Evolutionary conservation across 352 stramenopile genomes (phyloP).

Genomic region (Pythium dissotocum): DNA sequence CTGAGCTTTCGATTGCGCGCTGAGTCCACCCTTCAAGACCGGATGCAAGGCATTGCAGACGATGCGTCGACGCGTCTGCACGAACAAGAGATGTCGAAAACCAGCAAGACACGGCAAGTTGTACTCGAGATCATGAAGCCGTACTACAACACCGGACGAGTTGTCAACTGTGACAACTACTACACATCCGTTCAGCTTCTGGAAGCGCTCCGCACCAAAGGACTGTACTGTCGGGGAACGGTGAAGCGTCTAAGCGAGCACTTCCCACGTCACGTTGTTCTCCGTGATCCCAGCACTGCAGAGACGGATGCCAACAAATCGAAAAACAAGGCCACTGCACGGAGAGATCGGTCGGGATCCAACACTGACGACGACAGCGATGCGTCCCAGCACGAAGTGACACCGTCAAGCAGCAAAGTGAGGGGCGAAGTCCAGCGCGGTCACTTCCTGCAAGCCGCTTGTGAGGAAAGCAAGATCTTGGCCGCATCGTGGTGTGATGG

Average conservation of each 20-base stretch:
- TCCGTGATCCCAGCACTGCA: conserved; percentile 3
- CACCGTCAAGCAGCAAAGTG: background rate
- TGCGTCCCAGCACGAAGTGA: no score
- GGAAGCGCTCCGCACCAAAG: conserved; percentile 22
- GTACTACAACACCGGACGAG: conserved; percentile 20
- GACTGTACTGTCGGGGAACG: conserved; percentile 28
- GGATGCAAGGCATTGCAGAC: conserved; percentile 8
- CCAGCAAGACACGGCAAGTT: conserved; percentile 15
- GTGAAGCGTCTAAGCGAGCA: conserved; percentile 23
- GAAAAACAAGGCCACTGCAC: background rate
- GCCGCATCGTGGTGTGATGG: conserved; percentile 35
- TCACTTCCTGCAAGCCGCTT: conserved; percentile 20
- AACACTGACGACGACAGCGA: background rate
- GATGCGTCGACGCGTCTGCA: background rate
- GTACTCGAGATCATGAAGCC: conserved; percentile 31
- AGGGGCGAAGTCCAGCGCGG: conserved; percentile 11
- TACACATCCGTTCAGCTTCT: conserved; percentile 37
- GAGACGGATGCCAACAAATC: background rate
- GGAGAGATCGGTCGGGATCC: background rate
- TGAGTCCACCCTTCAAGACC: conserved; percentile 18
- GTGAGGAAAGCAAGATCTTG: conserved; percentile 15
- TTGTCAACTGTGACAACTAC: conserved; percentile 41
- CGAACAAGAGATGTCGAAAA: conserved; percentile 1
- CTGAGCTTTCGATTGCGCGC: conserved; percentile 34
- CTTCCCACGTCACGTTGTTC: conserved; percentile 25